phyloP scores from a whole-genome alignment of 108 stramenopile genomes.

The Stephanodiscus triporus region DNA sequence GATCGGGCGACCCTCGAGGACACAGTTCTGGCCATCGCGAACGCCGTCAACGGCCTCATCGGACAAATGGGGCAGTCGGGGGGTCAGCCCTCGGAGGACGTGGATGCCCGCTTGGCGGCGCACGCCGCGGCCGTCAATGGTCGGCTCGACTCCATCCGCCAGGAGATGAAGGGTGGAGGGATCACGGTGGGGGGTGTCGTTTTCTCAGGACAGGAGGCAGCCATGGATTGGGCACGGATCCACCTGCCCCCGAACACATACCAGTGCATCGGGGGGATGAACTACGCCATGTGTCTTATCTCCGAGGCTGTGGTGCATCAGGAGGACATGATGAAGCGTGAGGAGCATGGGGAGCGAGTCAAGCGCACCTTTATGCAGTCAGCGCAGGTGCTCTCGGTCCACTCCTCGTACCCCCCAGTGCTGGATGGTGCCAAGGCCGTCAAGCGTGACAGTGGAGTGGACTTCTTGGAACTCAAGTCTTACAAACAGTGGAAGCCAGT shows the following conservation, averaged over 20 bases:
- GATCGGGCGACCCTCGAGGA: too few species aligned
- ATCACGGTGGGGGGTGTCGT: not conserved
- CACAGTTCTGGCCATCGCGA: too few species aligned
- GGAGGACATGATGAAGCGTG: not conserved
- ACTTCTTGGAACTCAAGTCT: not conserved
- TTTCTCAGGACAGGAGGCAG: not conserved
- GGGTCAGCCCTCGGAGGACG: not conserved
- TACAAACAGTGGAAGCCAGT: not conserved
- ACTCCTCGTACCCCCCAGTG: not conserved
- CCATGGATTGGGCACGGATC: not conserved
- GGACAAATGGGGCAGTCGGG: too few species aligned
- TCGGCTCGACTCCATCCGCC: not conserved
- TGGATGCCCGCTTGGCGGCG: not conserved
- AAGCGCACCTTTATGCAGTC: not conserved
- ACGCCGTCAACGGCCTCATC: too few species aligned
- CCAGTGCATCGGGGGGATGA: not conserved
- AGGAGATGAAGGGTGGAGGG: not conserved
- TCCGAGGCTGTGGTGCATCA: not conserved
- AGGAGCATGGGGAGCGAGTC: not conserved
- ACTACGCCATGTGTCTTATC: not conserved
- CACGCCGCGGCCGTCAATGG: not conserved
- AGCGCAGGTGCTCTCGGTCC: not conserved
- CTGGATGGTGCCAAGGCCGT: not conserved
- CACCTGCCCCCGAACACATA: not conserved
- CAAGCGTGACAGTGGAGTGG: not conserved